These are phyloP conservation scores for Dictyostelium capitatum DNA, from an alignment of 78 protist genomes.

Conservation along the genomic window DNA sequence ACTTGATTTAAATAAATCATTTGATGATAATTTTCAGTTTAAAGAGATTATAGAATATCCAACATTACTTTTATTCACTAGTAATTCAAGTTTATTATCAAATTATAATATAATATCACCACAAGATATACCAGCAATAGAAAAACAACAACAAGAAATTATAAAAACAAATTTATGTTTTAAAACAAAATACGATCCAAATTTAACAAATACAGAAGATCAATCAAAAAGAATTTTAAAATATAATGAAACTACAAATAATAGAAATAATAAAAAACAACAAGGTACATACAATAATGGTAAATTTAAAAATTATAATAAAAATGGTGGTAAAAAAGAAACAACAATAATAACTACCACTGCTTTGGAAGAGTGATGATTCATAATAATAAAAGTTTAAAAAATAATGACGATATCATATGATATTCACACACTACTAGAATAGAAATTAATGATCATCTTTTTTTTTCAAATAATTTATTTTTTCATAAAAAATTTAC, in stretches of 20 bases:
- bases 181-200: conserved; percentile 31
- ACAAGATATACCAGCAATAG: background rate
- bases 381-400: no score
- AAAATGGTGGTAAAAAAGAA: conserved; percentile 2
- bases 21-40: conserved; percentile 5
- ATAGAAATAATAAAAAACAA: background rate
- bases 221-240: background rate
- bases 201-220: conserved; percentile 21
- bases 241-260: background rate
- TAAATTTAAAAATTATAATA: conserved; percentile 1
- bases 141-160: conserved; percentile 23
- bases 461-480: no score
- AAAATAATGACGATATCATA: no score
- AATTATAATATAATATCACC: background rate
- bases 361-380: no score
- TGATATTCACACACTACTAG: no score
- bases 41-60: conserved; percentile 38
- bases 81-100: background rate
- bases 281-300: no score
- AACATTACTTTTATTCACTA: background rate
- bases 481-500: no score
- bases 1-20: background rate
- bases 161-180: background rate
- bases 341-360: no score
- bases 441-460: no score